A percentile compares a stretch with the other conserved stretches of the same genome.
Evolutionary conservation across 768 basidiomycete species (phyloP).

Genomic region (Suillus cothurnatus): DNA sequence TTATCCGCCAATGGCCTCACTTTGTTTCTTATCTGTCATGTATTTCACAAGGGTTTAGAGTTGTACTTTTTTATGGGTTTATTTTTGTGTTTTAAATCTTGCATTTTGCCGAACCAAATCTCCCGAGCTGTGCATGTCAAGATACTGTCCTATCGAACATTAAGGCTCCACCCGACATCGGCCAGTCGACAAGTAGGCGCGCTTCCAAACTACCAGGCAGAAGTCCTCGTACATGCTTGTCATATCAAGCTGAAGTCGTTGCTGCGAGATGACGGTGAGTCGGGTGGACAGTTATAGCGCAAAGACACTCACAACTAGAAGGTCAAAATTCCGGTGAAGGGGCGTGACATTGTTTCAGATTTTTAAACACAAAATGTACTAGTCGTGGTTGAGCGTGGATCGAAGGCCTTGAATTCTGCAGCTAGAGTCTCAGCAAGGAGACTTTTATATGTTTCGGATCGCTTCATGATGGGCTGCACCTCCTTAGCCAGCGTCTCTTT

Average conservation of each 20-base stretch:
- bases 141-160: not conserved
- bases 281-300: too few relatives aligned
- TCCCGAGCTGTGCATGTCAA: not conserved
- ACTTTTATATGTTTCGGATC: too few relatives aligned
- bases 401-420: not conserved
- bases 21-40: not conserved
- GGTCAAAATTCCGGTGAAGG: not conserved
- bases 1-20: not conserved
- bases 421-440: not conserved
- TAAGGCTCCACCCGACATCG: too few relatives aligned
- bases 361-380: not conserved
- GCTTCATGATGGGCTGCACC: too few relatives aligned
- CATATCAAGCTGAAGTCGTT: too few relatives aligned
- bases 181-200: too few relatives aligned
- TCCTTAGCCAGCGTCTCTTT: too few relatives aligned
- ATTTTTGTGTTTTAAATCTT: not conserved
- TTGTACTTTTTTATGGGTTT: not conserved
- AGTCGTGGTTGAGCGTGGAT: not conserved
- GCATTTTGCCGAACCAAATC: not conserved
- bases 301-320: not conserved
- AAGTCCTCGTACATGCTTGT: too few relatives aligned
- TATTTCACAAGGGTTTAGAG: not conserved
- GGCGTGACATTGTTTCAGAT: not conserved
- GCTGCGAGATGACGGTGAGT: too few relatives aligned
- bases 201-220: too few relatives aligned